Base-by-base conservation (phyloP, 768 basidiomycete species). In the Rhodotorula diobovata region DNA sequence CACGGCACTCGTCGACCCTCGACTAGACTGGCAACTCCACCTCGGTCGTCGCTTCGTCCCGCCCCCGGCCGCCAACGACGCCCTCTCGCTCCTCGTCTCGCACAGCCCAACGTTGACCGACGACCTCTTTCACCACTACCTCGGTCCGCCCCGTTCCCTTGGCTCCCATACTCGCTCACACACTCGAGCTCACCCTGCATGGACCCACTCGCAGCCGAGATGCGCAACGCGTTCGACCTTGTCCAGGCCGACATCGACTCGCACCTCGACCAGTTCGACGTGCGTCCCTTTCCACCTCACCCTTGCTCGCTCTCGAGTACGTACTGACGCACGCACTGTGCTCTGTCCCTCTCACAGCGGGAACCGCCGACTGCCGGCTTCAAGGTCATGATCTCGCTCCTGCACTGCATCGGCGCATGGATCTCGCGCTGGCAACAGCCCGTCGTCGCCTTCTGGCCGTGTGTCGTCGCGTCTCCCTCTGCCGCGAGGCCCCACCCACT, bases 381-480 rank as follows among this genome's bases (percentile, higher is more conserved):
- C 61, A 32, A n/a, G 15, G 35, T 37, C 39, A 59, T 73, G 60
- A 21, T 56, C 12, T 21, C n/a, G 15, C 63, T 76, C 1, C 57
- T 76, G 1, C 63, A 73, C n/a, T 30, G 61, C 3, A 48, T 76
- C 41, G 66, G 71, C 1, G 1, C 10, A 4, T 70, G 63, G 56
- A 67, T 67, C 41, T 39, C 34, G 14, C 55, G 54, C 2, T 73
- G 70, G 67, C 67, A 68, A 34, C 39, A 57, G 11, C 72, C 76
- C 23, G 60, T 71, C 12, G 25, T 53, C 1, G 43, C 18, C 15
- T 51, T 76, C 50, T 67, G 64, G 65, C 39, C 64, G 70, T 67
- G 25, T 30, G 68, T 61, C 25, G 25, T 50, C 48, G 21, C 48
- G 25, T 10, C 23, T 1, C 48, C 8, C 48, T 28, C 23, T 50